Conservation (phyloP, 345 rosid species). For the Erysimum cheiranthoides region DNA sequence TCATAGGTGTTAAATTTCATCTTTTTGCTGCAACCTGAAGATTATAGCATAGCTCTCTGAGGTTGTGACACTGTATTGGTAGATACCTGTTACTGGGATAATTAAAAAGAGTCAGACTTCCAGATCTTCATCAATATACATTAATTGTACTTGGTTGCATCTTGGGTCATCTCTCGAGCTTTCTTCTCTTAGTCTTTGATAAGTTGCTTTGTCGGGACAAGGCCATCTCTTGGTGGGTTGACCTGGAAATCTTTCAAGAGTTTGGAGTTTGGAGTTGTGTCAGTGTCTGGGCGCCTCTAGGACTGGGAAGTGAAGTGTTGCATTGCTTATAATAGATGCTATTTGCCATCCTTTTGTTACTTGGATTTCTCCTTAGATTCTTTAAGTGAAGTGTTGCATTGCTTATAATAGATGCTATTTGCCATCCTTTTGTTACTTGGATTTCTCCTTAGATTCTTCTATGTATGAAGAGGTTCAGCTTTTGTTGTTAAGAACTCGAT, state of each 20-base stretch:
- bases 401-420: slow-evolving; percentile 43
- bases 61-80: slow-evolving; percentile 4
- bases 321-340: slow-evolving; percentile 39
- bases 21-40: slow-evolving; percentile 22
- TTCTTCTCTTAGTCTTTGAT: slow-evolving; percentile 2
- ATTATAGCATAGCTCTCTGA: slow-evolving; percentile 25
- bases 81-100: slow-evolving; percentile 14
- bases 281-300: slow-evolving; percentile 24
- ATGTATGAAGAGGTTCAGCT: slow-evolving; percentile 45
- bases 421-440: slow-evolving; percentile 46
- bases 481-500: slow-evolving; percentile 21
- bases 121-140: slow-evolving; percentile 5
- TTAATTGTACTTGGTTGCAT: slow-evolving; percentile 1
- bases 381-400: slow-evolving; percentile 36
- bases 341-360: slow-evolving; percentile 47
- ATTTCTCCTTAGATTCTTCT: slow-evolving; percentile 36
- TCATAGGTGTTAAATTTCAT: slow-evolving; percentile 26
- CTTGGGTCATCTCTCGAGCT: slow-evolving; percentile 6
- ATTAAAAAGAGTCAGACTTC: slow-evolving; percentile 10
- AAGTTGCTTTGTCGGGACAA: slow-evolving; percentile 9
- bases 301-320: slow-evolving; percentile 31
- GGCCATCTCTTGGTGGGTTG: not conserved
- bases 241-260: slow-evolving; percentile 17
- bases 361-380: slow-evolving; percentile 40
- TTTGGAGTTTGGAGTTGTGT: slow-evolving; percentile 25